Conservation (phyloP, 208 protist species). For the Tritrichomonas musculus region DNA sequence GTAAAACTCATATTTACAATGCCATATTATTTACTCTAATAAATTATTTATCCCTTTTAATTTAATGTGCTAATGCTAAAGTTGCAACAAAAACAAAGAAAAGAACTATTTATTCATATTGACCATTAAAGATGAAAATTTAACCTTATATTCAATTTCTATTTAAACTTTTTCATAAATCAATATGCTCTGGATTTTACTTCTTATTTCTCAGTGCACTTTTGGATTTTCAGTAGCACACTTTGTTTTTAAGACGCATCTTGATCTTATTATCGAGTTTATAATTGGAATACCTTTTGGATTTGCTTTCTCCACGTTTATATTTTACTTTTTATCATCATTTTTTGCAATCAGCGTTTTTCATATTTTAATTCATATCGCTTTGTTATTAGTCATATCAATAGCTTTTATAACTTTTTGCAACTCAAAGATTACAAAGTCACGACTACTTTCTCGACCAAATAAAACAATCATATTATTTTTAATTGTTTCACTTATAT, state of each 20-base stretch:
- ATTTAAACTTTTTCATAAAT: no score
- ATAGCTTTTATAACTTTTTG: background rate
- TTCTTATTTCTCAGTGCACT: background rate
- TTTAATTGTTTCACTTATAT: background rate
- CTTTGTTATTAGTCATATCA: background rate
- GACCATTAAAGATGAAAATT: no score
- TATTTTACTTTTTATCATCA: background rate
- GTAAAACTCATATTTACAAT: no score
- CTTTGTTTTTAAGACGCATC: background rate
- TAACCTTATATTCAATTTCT: no score
- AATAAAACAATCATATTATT: background rate
- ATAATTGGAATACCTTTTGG: background rate
- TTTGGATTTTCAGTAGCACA: background rate
- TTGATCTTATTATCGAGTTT: background rate
- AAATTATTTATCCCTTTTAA: no score
- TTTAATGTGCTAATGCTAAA: no score
- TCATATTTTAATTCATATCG: background rate
- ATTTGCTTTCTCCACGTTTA: background rate
- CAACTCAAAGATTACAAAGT: background rate
- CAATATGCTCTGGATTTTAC: background rate
- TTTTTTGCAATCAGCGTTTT: background rate
- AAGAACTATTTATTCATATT: no score
- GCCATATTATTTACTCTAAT: no score
- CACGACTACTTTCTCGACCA: background rate
- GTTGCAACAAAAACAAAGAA: no score